phyloP scores from a whole-genome alignment of 2,329 filamentous ascomycete genomes.

The Colletotrichum sublineola region DNA sequence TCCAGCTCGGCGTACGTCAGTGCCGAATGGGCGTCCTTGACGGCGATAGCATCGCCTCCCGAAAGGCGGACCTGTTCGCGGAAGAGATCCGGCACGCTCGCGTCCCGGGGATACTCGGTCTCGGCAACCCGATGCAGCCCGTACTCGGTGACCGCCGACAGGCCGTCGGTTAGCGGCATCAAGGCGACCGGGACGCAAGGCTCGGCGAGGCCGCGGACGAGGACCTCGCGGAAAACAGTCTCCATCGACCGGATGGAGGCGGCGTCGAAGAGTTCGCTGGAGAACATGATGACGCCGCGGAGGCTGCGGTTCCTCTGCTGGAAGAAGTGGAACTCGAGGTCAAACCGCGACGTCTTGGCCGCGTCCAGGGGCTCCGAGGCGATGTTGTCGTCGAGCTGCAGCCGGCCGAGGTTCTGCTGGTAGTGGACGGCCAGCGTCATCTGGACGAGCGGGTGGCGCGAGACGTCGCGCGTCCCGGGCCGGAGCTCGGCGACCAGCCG shows the following conservation, averaged over 20 bases:
- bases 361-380: constrained; percentile 8
- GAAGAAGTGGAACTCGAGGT: constrained; percentile 44
- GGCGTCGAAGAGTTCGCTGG: constrained; percentile 44
- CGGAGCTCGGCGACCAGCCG: neutral
- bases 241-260: neutral
- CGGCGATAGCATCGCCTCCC: constrained; percentile 37
- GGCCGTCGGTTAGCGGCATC: neutral
- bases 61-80: constrained; percentile 39
- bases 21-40: constrained; percentile 39
- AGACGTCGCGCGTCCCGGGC: constrained; percentile 7
- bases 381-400: neutral
- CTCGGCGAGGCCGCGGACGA: constrained; percentile 28
- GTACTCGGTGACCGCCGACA: neutral
- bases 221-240: constrained; percentile 11
- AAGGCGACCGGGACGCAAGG: neutral
- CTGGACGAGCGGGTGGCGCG: constrained; percentile 24
- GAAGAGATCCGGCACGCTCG: constrained; percentile 46
- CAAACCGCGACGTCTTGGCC: constrained; percentile 18
- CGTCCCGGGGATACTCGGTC: constrained; percentile 42
- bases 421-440: constrained; percentile 25
- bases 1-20: constrained; percentile 46
- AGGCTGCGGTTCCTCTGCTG: constrained; percentile 40
- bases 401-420: constrained; percentile 11
- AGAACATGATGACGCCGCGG: constrained; percentile 40
- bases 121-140: constrained; percentile 10